Conservation (phyloP, 805 yeast species). For the Cephaloascus albidus region DNA sequence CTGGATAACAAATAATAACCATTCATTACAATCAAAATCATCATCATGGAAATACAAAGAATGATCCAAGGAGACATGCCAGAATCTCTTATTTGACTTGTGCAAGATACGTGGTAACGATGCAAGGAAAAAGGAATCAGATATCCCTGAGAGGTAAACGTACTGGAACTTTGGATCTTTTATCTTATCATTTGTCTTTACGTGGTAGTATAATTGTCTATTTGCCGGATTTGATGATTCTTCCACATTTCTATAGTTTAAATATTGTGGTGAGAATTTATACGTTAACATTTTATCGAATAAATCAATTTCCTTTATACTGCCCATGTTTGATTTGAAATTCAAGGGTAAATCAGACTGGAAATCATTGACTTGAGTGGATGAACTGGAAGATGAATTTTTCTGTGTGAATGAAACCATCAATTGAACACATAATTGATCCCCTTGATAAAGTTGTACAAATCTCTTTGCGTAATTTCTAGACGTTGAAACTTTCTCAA, state of each 20-base stretch:
- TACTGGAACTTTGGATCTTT: conserved; percentile 21
- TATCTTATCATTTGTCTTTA: conserved; percentile 6
- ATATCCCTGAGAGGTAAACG: conserved; percentile 48
- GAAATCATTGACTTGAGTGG: not conserved
- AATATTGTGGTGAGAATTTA: conserved; percentile 22
- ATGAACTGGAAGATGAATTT: not conserved
- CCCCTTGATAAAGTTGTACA: conserved; percentile 47
- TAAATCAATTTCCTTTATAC: not conserved
- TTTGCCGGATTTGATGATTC: conserved; percentile 14
- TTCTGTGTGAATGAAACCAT: conserved; percentile 30
- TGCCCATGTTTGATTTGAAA: not conserved
- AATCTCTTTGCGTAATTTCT: conserved; percentile 42
- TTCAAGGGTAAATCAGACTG: not conserved
- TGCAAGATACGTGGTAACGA: conserved; percentile 42
- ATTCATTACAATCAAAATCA: conserved; percentile 37
- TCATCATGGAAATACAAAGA: conserved; percentile 54
- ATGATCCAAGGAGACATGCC: conserved; percentile 57
- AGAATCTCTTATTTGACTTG: conserved; percentile 30
- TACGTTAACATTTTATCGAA: conserved; percentile 10
- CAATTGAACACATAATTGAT: conserved; percentile 39
- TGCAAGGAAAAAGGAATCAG: conserved; percentile 48
- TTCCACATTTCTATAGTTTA: conserved; percentile 17
- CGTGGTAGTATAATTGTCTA: conserved; percentile 4
- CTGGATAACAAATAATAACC: conserved; percentile 40
- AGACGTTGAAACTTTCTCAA: conserved; percentile 42